A percentile compares a stretch with the other conserved stretches of the same genome.
These are phyloP conservation scores for Tylopilus vinaceipallidus DNA, from an alignment of 768 basidiomycete genomes.

Conservation along the genomic window DNA sequence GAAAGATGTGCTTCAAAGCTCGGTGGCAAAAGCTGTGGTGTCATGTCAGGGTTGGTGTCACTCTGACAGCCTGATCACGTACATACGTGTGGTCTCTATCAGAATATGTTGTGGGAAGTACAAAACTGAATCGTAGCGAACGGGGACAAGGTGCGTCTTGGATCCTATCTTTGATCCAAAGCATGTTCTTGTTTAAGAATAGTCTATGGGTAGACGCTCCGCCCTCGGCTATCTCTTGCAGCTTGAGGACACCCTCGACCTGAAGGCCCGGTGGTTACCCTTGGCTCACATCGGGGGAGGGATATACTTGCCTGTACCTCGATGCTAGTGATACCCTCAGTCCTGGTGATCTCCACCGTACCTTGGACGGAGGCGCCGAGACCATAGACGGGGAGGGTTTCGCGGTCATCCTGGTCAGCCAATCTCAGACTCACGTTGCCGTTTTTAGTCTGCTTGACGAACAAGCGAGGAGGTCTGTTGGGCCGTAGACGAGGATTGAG, in stretches of 20 bases:
- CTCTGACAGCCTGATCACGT: slow-evolving; percentile 24
- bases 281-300: not conserved
- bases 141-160: slow-evolving; percentile 47
- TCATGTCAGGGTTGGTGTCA: slow-evolving; percentile 1
- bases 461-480: slow-evolving; percentile 43
- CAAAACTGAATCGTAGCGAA: slow-evolving; percentile 51
- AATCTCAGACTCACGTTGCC: slow-evolving; percentile 53
- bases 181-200: slow-evolving; percentile 47
- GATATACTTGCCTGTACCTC: slow-evolving; percentile 54
- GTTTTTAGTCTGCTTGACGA: slow-evolving; percentile 58
- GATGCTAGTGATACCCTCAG: slow-evolving; percentile 54
- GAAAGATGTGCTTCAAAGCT: slow-evolving; percentile 65
- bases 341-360: slow-evolving; percentile 50
- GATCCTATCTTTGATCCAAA: slow-evolving; percentile 55
- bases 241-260: slow-evolving; percentile 58
- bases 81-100: slow-evolving; percentile 61
- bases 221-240: slow-evolving; percentile 68
- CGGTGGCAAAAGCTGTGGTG: slow-evolving; percentile 61
- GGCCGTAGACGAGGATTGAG: slow-evolving; percentile 38
- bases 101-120: slow-evolving; percentile 57
- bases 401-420: slow-evolving; percentile 49
- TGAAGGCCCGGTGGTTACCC: slow-evolving; percentile 22
- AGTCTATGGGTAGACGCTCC: slow-evolving; percentile 53
- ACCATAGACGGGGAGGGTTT: slow-evolving; percentile 57
- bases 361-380: slow-evolving; percentile 52